Base-by-base conservation (phyloP, 352 stramenopile genomes). In the Phytophthora europaea region DNA sequence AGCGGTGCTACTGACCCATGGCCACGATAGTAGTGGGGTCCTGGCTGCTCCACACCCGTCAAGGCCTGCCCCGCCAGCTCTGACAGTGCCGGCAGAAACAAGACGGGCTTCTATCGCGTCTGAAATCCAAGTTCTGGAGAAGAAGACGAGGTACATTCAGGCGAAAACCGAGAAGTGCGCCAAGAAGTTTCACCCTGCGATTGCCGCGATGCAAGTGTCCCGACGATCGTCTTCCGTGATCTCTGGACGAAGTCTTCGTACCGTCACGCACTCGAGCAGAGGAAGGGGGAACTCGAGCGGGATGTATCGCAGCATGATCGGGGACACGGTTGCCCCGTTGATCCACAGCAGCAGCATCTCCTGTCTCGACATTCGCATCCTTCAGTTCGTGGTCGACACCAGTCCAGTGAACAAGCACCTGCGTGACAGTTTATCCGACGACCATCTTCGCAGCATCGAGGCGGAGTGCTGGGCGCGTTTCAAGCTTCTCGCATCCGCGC, bases 331-430 rank as follows among this genome's bases (percentile, higher is more conserved):
- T 6, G 63, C 67, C 0, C 61, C 72, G 0, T 12, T 62, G 40
- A 10, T 36, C 26, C 53, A 54, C 15, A 34, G 18, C 16, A 64
- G 43, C 3, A 53, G 33, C 40, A 18, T 3, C 10, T 55, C 13
- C 2, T 26, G 9, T 23, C n/a, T 28, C 7, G 67, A 78, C 31
- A 79, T 79, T 31, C 72, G 67, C 8, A 6, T 48, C 6, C 34
- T 72, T 23, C 72, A 93, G 67, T 91, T 89, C 38, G 85, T 92
- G 16, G 61, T 84, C 10, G 62, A 79, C 5, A 67, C 88, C n/a
- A 92, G 85, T 48, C 86, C 86, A 0, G 59, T 91, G 6, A 92
- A 85, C 62, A 86, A 81, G n/a, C 75, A 87, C 28, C 38, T 92
- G 12, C 62, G 72, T 3, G 65, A 81, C 9, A 62, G 78, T 34